Evolutionary conservation across 176 grass and related monocot species (phyloP).

Genomic region (bread wheat (Triticum aestivum)): IWGSC_CS_RefSeq_v2.1 NC_057805.1:5910093-5910592

Average conservation of each 20-base stretch:
- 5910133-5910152: constrained; percentile 46
- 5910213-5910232: constrained; percentile 51
- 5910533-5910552: constrained; percentile 46
- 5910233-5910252: constrained; percentile 52
- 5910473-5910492: constrained; percentile 57
- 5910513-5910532: constrained; percentile 39
- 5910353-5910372: constrained; percentile 54
- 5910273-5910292: constrained; percentile 17
- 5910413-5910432: constrained; percentile 53
- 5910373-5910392: constrained; percentile 41
- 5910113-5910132: constrained; percentile 50
- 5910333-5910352: constrained; percentile 53
- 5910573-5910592: constrained; percentile 47
- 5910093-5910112: constrained; percentile 60
- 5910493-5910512: constrained; percentile 28
- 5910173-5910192: constrained; percentile 56
- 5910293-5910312: constrained; percentile 26
- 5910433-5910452: constrained; percentile 33
- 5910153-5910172: constrained; percentile 64
- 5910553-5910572: constrained; percentile 52
- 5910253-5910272: constrained; percentile 53
- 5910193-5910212: constrained; percentile 41
- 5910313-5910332: constrained; percentile 22
- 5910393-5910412: constrained; percentile 43
- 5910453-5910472: constrained; percentile 48